Evolutionary conservation across 1,284 basidiomycete species (phyloP).

Genomic region (Filobasidium uniguttulatum): DNA sequence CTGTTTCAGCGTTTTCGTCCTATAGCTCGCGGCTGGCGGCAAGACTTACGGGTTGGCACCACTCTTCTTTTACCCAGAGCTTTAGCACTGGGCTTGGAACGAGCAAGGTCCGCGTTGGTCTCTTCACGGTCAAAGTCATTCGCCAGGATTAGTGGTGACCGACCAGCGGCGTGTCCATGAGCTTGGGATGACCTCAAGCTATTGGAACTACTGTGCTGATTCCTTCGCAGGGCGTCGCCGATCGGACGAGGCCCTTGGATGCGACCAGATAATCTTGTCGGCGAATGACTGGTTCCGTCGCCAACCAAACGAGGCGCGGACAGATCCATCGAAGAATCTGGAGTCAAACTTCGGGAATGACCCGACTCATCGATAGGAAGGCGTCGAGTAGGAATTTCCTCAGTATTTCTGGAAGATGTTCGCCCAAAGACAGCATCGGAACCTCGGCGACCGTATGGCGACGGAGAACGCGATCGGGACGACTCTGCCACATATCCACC

Average conservation of each 20-base stretch:
- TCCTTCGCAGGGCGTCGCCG: constrained; percentile 6
- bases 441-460: not conserved
- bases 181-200: constrained; percentile 11
- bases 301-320: not conserved
- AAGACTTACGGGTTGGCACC: constrained; percentile 10
- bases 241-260: constrained; percentile 14
- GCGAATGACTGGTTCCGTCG: not conserved
- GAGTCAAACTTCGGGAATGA: not conserved
- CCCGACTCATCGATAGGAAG: not conserved
- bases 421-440: not conserved
- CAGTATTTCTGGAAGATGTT: not conserved
- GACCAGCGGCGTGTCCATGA: not conserved
- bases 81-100: constrained; percentile 28
- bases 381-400: not conserved
- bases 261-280: constrained; percentile 7
- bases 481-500: not conserved
- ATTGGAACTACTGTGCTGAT: constrained; percentile 7
- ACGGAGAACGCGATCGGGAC: not conserved
- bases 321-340: not conserved
- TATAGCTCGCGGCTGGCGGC: not conserved
- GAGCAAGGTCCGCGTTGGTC: constrained; percentile 20
- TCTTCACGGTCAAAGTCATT: constrained; percentile 7
- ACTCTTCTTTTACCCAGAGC: constrained; percentile 34
- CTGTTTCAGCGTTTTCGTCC: too few relatives aligned
- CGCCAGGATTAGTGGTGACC: not conserved